Base-by-base conservation (phyloP, 2,329 filamentous ascomycete genomes). In the Talaromyces sp. region DNA sequence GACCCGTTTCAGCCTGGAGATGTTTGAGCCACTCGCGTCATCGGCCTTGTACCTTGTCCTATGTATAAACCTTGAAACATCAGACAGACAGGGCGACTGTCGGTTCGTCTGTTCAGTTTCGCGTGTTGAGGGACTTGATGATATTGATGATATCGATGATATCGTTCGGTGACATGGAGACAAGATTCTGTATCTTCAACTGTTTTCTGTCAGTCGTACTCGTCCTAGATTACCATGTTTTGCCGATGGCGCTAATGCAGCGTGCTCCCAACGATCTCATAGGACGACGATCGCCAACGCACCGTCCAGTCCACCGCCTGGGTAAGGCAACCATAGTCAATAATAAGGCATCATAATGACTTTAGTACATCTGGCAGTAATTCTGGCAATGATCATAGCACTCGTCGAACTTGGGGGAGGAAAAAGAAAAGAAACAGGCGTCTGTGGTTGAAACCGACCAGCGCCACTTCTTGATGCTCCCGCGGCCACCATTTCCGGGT, bases 271-370 rank as follows among this genome's bases (percentile, higher is more conserved):
- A 21, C 28, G 28, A 54, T 55, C 59, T 31, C 46, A 55, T 61
- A 61, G 58, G 58, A 61, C 58, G 35, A 55, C 58, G 33, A 39
- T 52, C 40, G 58, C 60, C 60, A 58, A 42, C 60, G 54, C 50
- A 54, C 50, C 21, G 48, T 33, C 48, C 6, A 52, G 7, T 11
- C 44, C 23, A 46, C 16, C 5, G 44, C 9, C 18, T 1, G 3
- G 21, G 18, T 46, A 25, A 25, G 42, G 42, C 42, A 46, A 25
- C 42, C 23, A 25, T 21, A 25, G 18, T 46, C 42, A 21, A 46
- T 28, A 48, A 23, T 50, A 50, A 31, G 46, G 46, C 46, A 31
- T 46, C 46, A 21, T 14, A 28, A 23, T 8, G 33, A 11, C 2
- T 8, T 4, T 11, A 7, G 33, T 35, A 16, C 7, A n/a, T n/a